These are phyloP conservation scores for Senecio squalidus DNA, from an alignment of 140 eudicot species.

Conservation along the genomic window DNA sequence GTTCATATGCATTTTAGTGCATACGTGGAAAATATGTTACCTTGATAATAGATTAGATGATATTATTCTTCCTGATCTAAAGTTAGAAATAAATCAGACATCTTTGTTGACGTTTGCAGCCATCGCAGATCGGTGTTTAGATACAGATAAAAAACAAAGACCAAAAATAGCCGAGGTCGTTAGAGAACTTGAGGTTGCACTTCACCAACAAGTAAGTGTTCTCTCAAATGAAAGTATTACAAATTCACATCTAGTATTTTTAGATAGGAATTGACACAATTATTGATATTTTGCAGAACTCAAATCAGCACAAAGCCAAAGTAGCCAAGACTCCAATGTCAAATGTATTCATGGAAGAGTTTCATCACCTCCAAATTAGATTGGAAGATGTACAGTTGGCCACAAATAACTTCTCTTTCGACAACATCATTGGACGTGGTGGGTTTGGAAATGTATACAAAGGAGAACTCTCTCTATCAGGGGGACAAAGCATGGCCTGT, in stretches of 20 bases:
- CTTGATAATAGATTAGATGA: constrained; percentile 4
- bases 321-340: not conserved
- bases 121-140: constrained; percentile 2
- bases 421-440: not conserved
- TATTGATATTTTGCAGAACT: not conserved
- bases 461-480: constrained; percentile 5
- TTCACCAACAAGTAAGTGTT: constrained; percentile 5
- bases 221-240: not conserved
- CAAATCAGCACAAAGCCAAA: not conserved
- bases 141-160: not conserved
- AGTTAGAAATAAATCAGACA: not conserved
- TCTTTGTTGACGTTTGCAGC: constrained; percentile 3
- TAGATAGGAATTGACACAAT: not conserved
- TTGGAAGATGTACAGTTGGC: not conserved
- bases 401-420: not conserved
- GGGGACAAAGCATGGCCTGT: not conserved
- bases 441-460: not conserved
- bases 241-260: not conserved
- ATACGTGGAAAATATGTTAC: not conserved
- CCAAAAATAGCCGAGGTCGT: not conserved
- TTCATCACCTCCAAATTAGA: not conserved
- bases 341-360: not conserved
- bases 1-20: not conserved
- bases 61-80: constrained; percentile 13
- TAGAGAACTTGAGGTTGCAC: constrained; percentile 6